Evolutionary conservation across 345 rosid species (phyloP).

Genomic region (Citrus inodora): DNA sequence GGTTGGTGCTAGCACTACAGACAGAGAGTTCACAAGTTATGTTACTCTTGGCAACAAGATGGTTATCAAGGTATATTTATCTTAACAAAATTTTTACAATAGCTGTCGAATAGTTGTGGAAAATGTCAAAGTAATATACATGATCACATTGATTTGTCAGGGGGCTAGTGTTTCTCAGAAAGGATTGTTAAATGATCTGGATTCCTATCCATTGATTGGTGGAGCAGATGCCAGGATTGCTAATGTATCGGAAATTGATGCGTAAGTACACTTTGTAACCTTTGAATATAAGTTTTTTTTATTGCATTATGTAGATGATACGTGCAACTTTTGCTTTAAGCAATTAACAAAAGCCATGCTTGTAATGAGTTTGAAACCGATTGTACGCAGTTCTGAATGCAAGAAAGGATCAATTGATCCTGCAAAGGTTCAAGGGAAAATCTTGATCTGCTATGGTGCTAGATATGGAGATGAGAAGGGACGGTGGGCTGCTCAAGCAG

Average conservation of each 20-base stretch:
- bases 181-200: conserved; percentile 26
- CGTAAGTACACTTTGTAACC: conserved; percentile 38
- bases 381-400: too few relatives aligned
- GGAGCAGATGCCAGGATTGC: conserved; percentile 39
- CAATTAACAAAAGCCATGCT: too few relatives aligned
- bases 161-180: conserved; percentile 57
- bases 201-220: conserved; percentile 47
- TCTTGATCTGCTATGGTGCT: conserved; percentile 35
- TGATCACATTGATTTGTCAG: conserved; percentile 21
- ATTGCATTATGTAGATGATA: too few relatives aligned
- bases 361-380: too few relatives aligned
- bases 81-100: not conserved
- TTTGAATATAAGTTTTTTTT: too few relatives aligned
- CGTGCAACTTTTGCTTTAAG: too few relatives aligned
- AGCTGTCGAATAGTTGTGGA: too few relatives aligned
- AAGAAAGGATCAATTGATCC: too few relatives aligned
- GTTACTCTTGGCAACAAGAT: conserved; percentile 13
- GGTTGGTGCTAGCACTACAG: conserved; percentile 43
- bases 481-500: conserved; percentile 27
- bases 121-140: too few relatives aligned
- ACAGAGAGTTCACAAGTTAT: conserved; percentile 20
- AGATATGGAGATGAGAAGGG: conserved; percentile 34
- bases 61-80: conserved; percentile 19
- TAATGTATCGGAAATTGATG: conserved; percentile 24
- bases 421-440: conserved; percentile 10